Percentiles rank a stretch among this genome's conserved stretches.
phyloP scores from a whole-genome alignment of 2,329 filamentous ascomycete genomes.

The Fusarium zealandicum region DNA sequence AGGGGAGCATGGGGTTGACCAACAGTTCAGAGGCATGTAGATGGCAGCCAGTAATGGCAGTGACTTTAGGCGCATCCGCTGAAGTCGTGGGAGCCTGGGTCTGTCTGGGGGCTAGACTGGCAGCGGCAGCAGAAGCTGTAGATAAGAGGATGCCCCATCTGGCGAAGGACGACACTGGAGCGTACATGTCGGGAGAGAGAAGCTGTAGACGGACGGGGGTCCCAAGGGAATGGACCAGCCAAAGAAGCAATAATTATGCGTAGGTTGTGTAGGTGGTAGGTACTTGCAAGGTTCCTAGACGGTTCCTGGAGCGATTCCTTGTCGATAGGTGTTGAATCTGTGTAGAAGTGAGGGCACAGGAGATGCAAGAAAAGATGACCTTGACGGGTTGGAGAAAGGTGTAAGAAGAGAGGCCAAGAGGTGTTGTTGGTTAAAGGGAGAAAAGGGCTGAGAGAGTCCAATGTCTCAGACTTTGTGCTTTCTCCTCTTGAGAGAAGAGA shows the following conservation, averaged over 20 bases:
- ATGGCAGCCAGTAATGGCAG: conserved; percentile 52
- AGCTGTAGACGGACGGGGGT: conserved; percentile 2
- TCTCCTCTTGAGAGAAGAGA: not conserved
- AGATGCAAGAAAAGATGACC: conserved; percentile 1
- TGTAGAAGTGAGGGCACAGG: not conserved
- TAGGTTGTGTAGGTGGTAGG: too few relatives aligned
- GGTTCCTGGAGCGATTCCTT: not conserved
- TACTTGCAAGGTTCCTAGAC: not conserved
- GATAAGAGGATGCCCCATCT: conserved; percentile 27
- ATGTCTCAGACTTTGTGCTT: too few relatives aligned
- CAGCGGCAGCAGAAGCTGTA: conserved; percentile 20
- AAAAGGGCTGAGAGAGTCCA: too few relatives aligned
- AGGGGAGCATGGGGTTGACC: conserved; percentile 21
- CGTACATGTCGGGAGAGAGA: conserved; percentile 21
- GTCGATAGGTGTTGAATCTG: not conserved
- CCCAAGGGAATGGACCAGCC: not conserved
- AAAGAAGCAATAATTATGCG: conserved; percentile 7
- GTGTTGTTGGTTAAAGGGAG: conserved; percentile 3
- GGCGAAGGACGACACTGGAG: conserved; percentile 25
- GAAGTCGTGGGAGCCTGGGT: conserved; percentile 43
- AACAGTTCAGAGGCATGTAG: conserved; percentile 52
- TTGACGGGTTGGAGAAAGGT: not conserved
- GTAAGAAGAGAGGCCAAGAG: conserved; percentile 3
- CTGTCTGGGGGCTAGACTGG: conserved; percentile 42
- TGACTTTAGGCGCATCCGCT: conserved; percentile 39